Conservation (phyloP, 768 basidiomycete species). For the Leccinellum albellum region DNA sequence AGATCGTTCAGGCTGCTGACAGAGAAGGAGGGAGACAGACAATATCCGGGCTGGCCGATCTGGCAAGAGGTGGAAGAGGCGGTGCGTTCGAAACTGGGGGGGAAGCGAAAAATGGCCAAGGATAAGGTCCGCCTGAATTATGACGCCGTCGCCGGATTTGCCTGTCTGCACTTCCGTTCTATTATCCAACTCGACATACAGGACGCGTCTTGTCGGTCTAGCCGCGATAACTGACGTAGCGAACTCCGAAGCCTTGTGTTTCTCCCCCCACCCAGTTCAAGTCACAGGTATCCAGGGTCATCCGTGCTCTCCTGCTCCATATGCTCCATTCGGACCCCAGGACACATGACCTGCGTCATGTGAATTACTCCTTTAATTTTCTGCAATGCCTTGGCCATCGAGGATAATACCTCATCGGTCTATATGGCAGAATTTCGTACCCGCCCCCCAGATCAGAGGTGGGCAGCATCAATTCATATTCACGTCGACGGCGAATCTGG, state of each 20-base stretch:
- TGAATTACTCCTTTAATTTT: neutral
- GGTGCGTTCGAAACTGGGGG: no score
- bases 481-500: constrained; percentile 89
- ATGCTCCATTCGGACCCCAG: constrained; percentile 59
- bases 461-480: constrained; percentile 85
- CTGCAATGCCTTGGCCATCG: constrained; percentile 54
- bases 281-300: constrained; percentile 64
- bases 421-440: constrained; percentile 84
- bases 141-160: no score
- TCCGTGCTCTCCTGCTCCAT: constrained; percentile 67
- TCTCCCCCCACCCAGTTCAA: constrained; percentile 68
- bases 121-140: no score
- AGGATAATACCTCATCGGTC: constrained; percentile 67
- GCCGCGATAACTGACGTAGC: constrained; percentile 75
- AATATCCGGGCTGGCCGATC: no score
- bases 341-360: neutral
- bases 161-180: neutral
- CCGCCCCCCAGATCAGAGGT: constrained; percentile 71
- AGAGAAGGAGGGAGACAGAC: no score
- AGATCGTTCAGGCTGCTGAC: constrained; percentile 50
- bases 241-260: constrained; percentile 80
- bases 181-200: constrained; percentile 25
- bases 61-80: no score
- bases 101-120: no score
- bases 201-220: constrained; percentile 81